Conservation (phyloP, 176 grass and related monocot genomes). For the Luzula sylvatica region DNA sequence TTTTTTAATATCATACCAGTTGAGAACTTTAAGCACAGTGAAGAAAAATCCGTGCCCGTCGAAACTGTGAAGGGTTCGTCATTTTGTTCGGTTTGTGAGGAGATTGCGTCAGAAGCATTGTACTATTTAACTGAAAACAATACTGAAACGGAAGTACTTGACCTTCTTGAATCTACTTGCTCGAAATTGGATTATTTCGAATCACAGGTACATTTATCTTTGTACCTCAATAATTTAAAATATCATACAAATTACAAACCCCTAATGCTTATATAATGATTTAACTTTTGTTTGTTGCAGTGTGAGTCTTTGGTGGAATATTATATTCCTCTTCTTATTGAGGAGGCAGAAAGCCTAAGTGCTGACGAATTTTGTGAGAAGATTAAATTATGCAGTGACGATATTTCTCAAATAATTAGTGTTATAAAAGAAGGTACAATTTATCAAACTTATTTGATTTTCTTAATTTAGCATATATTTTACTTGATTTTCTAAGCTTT, state of each 20-base stretch:
- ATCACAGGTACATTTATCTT: conserved; percentile 13
- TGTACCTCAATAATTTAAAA: no score
- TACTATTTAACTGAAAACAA: conserved; percentile 8
- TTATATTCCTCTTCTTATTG: conserved; percentile 12
- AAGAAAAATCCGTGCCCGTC: conserved; percentile 10
- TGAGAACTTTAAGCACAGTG: conserved; percentile 1
- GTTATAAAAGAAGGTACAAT: conserved; percentile 1
- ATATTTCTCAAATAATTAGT: neutral
- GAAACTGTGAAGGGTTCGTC: conserved; percentile 16
- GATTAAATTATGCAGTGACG: conserved; percentile 19
- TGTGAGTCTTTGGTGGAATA: conserved; percentile 13
- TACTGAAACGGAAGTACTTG: conserved; percentile 10
- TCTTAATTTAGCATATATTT: no score
- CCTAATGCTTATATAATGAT: no score
- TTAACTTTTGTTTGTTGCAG: neutral
- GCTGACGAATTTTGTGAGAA: conserved; percentile 14
- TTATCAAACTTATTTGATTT: neutral
- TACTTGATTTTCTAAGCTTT: no score
- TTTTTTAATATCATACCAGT: conserved; percentile 12
- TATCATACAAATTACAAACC: no score
- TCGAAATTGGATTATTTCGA: conserved; percentile 17
- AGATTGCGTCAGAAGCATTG: conserved; percentile 18
- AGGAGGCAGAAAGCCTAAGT: neutral
- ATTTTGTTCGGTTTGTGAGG: conserved; percentile 20
- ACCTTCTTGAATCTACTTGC: conserved; percentile 13